Base-by-base conservation (phyloP, 495 filamentous ascomycete species). In the Staphylotrichum tortipilum region DNA sequence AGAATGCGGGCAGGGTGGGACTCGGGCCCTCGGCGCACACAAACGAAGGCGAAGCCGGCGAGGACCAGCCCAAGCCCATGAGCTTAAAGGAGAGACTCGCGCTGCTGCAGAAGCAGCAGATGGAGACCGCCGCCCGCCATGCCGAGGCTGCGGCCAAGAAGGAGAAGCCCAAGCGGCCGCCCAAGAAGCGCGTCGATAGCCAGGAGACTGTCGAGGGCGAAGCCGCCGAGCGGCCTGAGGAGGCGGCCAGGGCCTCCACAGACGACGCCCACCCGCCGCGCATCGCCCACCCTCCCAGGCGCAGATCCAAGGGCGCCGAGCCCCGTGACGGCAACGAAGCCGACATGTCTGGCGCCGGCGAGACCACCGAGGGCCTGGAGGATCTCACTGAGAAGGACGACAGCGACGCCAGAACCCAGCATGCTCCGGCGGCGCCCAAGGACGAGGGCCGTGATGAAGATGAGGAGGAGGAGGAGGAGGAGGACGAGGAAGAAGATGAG, bases 41-140 rank as follows among this genome's bases (percentile, higher is more conserved):
- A 36, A 54, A 59, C 52, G 54, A 60, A 52, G 55, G 38, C 26
- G 76, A 80, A 50, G 72, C 56, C 7, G 74, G 78, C n/a, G 84
- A 77, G 50, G 85, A 88, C 39, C 80, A 86, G 59, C 89, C 89
- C 2, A 92, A 95, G 67, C 88, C 89, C 14, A 85, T 86, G 48
- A 96, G 84, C 54, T 67, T 98, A 53, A 98, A 97, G 65, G 92
- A 98, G 51, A 73, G 92, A 19, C 94, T 97, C 67, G 92, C 92
- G 14, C 70, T 94, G 38, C 72, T 98, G 10, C 92, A 98, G 64
- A 91, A 88, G 62, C 90, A 97, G 61, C 92, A 97, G 62, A 70
- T 86, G 63, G 91, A 95, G 59, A 86, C 89, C 54, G 84, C 88
- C 29, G 73, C 80, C 45, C 80, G 89, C 43, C 84, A 88, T 68